Base-by-base conservation (phyloP, 2,329 filamentous ascomycete species). In the Lojkania enalia region DNA sequence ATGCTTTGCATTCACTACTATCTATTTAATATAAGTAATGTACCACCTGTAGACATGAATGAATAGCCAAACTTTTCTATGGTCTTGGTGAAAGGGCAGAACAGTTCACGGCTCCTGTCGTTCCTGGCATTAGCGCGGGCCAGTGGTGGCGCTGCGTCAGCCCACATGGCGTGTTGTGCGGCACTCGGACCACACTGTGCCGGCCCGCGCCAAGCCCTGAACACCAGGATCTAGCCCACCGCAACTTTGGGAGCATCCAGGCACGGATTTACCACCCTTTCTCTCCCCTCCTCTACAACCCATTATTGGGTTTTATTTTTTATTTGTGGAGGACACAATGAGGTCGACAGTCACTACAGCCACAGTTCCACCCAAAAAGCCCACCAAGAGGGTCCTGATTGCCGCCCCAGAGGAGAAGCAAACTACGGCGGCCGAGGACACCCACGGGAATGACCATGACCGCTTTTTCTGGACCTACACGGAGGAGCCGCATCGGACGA, bases 401-500 rank as follows among this genome's bases (percentile, higher is more conserved):
- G 58, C 58, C 25, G 57, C 55, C 38, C 52, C 53, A 4, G 55
- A 54, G 36, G 31, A 57, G 40, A 43, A 52, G 42, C 32, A 50
- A 21, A 25, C 18, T 2, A 27, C 30, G 15, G 21, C 16, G 11
- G 16, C 39, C 23, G 46, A 49, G 35, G 40, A 44, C 18, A 39
- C 46, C n/a, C 35, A 35, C 30, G 46, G 45, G 18, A 49, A 61
- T 29, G 64, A 69, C 32, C 54, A 72, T 31, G 68, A 84, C 51
- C 80, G 85, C 69, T 97, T 97, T 79, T 96, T 95, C 76, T 97
- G 95, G 94, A 96, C 94, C 30, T 97, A 99, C 69, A 96, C 94
- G 7, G 94, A 99, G 71, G 94, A 99, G 74, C 94, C 94, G 51
- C 94, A 99, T 73, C 84, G 90, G 58, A 94, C 92, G 21, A 80